Percentiles rank a stretch among this genome's conserved stretches.
phyloP scores from a whole-genome alignment of 768 basidiomycete genomes.

The Boletus rubropictus region DNA sequence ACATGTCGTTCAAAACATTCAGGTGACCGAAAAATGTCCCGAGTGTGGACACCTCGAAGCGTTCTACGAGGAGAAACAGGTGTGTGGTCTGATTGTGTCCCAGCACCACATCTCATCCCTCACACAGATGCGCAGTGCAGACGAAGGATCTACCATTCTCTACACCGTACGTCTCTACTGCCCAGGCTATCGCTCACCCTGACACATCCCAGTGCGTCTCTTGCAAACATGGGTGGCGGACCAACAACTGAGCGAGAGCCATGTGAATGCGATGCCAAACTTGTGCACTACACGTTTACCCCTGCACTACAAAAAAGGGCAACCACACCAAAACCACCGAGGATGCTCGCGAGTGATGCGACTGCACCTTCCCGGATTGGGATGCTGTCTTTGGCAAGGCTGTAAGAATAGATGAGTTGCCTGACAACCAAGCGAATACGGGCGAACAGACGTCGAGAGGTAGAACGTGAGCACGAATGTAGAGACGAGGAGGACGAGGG shows the following conservation, averaged over 20 bases:
- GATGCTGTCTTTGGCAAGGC: conserved; percentile 70
- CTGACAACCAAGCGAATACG: not conserved
- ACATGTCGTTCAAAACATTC: not conserved
- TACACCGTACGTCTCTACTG: conserved; percentile 67
- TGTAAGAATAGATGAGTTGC: conserved; percentile 30
- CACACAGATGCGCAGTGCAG: conserved; percentile 74
- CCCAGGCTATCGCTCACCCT: not conserved
- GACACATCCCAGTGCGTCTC: conserved; percentile 52
- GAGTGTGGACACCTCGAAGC: conserved; percentile 80
- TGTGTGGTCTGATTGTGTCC: conserved; percentile 25
- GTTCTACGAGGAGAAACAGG: conserved; percentile 86
- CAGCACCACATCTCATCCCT: not conserved
- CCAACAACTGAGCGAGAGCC: conserved; percentile 55
- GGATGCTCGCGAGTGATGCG: conserved; percentile 64
- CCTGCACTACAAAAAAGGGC: conserved; percentile 57
- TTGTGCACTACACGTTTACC: conserved; percentile 27
- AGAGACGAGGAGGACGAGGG: conserved; percentile 61
- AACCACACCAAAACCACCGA: conserved; percentile 86
- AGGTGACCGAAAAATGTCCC: conserved; percentile 91
- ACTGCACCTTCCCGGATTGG: conserved; percentile 64
- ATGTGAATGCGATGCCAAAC: conserved; percentile 3
- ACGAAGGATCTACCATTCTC: conserved; percentile 91
- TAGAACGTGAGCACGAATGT: conserved; percentile 89
- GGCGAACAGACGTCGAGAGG: conserved; percentile 68
- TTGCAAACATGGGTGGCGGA: conserved; percentile 77